Evolutionary conservation across 305 asterid genomes (phyloP), one percentile per base, ranked within the genome.

Genomic region (Salvia sclarea): DNA sequence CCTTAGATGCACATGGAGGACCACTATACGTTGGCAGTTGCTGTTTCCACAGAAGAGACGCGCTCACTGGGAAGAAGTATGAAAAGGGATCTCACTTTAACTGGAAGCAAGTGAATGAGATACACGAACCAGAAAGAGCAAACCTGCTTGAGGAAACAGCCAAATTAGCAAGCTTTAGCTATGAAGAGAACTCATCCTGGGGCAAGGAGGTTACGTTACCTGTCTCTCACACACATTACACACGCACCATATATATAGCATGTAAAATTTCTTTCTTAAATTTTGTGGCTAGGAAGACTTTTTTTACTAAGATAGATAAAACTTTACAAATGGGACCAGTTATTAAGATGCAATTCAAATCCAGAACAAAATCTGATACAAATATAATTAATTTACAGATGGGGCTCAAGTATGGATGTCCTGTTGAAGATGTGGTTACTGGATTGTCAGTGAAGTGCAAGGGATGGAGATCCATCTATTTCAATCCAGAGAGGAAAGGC

Each of bases 1-100:
- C 68, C 21, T 0, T 44, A 5, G 68, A 62, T 28, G 56, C 68
- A 62, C 8, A 61, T 24, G 67, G 67, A 61, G 67, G 67, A n/a
- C 16, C 67, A 8, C 49, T 6, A n/a, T 61, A 61, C 67, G 43
- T 61, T 14, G 67, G 67, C n/a, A 61, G 40, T 24, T 13, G 67
- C 53, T 61, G 67, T 25, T 61, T 61, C 40, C 67, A 61, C 67
- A 22, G 67, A 52, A 41, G 67, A 61, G 67, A 61, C 24, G 67
- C 54, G 0, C 67, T 61, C 54, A 24, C 24, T 0, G 67, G 67
- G 25, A 61, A 61, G 1, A 61, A 22, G 10, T 61, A 61, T 1
- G 67, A 43, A 5, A 43, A 61, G 54, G 53, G 13, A 8, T 61
- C 24, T n/a, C 22, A 61, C 10, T 41, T 43, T 3, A 61, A 61